phyloP scores from a whole-genome alignment of 768 basidiomycete species.

The Auricularia heimuer region DNA sequence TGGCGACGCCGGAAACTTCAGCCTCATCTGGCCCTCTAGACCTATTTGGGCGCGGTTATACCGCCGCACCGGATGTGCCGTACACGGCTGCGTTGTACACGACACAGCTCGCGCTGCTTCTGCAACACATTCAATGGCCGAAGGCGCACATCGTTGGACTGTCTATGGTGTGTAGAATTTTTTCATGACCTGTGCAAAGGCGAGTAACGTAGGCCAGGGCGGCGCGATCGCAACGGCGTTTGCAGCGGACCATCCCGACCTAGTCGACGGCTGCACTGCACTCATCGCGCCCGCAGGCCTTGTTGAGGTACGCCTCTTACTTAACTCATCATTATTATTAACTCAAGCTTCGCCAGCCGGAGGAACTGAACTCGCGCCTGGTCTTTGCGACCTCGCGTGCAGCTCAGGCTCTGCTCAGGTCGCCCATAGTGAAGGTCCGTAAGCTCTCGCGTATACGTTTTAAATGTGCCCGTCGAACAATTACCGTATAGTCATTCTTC shows the following conservation, averaged over 20 bases:
- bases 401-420: neutral
- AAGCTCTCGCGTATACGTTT: neutral
- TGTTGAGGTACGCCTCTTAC: constrained; percentile 26
- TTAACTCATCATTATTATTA: constrained; percentile 13
- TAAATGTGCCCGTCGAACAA: neutral
- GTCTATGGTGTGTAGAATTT: constrained; percentile 50
- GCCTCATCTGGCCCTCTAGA: constrained; percentile 30
- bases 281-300: constrained; percentile 67
- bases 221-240: constrained; percentile 68
- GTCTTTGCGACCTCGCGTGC: neutral
- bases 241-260: constrained; percentile 56
- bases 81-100: constrained; percentile 60
- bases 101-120: constrained; percentile 68
- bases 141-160: constrained; percentile 56
- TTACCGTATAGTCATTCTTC: neutral
- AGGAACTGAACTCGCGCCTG: neutral
- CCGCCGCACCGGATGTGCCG: constrained; percentile 61
- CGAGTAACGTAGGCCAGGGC: constrained; percentile 33
- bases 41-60: constrained; percentile 75
- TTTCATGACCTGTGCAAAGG: neutral
- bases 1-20: too few species aligned
- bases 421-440: neutral
- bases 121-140: constrained; percentile 70
- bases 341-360: neutral
- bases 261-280: constrained; percentile 54